Percentiles rank a stretch among this genome's conserved stretches.
phyloP scores from a whole-genome alignment of 768 basidiomycete species.

The Rhizopogon sp. region DNA sequence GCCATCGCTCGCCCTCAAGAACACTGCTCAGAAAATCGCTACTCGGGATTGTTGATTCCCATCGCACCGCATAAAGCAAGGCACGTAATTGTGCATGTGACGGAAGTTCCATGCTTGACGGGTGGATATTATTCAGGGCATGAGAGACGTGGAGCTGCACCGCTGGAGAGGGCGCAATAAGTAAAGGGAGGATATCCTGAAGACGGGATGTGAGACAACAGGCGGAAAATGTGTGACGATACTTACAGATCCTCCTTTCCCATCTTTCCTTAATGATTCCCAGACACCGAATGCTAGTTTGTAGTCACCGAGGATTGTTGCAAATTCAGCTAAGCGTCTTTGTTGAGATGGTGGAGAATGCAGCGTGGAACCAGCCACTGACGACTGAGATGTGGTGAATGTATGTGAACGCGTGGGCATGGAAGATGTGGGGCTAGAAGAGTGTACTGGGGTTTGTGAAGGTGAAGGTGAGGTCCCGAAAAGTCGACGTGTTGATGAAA shows the following conservation, averaged over 20 bases:
- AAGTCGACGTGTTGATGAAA: slow-evolving; percentile 78
- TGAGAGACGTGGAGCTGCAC: slow-evolving; percentile 56
- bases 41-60: slow-evolving; percentile 62
- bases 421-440: slow-evolving; percentile 35
- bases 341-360: slow-evolving; percentile 56
- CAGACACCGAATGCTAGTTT: slow-evolving; percentile 80
- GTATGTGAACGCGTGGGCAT: slow-evolving; percentile 33
- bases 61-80: slow-evolving; percentile 65
- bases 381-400: slow-evolving; percentile 31
- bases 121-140: slow-evolving; percentile 47
- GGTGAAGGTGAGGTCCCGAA: slow-evolving; percentile 63
- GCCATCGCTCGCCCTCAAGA: slow-evolving; percentile 79
- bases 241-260: slow-evolving; percentile 81
- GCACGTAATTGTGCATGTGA: slow-evolving; percentile 67
- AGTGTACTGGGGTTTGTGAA: slow-evolving; percentile 35
- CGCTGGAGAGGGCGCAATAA: slow-evolving; percentile 63
- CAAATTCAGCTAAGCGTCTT: slow-evolving; percentile 91
- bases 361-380: slow-evolving; percentile 9
- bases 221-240: background rate
- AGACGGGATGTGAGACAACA: background rate
- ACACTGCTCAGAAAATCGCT: slow-evolving; percentile 52
- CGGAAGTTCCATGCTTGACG: slow-evolving; percentile 41
- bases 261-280: slow-evolving; percentile 84
- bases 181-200: slow-evolving; percentile 78
- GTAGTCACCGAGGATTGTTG: slow-evolving; percentile 87